Conservation (phyloP, 164 flowering plant genomes). For the Vitis rupestris region DNA sequence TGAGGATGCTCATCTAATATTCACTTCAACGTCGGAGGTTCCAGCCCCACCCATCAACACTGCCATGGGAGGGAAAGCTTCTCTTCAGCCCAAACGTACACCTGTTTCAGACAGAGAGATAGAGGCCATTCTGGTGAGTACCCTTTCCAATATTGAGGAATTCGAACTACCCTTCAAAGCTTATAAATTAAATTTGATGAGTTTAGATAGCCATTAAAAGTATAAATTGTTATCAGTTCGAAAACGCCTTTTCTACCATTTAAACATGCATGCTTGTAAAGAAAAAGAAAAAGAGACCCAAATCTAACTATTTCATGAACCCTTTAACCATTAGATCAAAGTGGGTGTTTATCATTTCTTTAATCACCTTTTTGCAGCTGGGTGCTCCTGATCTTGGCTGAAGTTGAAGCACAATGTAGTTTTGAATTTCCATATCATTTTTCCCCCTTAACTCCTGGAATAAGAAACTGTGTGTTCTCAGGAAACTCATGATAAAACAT, state of each 20-base stretch:
- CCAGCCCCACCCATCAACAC: conserved; percentile 32
- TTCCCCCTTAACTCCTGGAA: background rate
- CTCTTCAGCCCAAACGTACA: conserved; percentile 51
- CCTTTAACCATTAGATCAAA: too few relatives aligned
- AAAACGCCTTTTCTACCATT: too few relatives aligned
- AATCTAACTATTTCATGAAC: too few relatives aligned
- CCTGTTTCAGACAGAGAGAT: conserved; percentile 45
- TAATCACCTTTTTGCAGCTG: conserved; percentile 18
- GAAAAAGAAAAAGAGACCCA: too few relatives aligned
- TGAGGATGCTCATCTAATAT: background rate
- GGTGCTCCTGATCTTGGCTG: conserved; percentile 15
- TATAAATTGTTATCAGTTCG: too few relatives aligned
- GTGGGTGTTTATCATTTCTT: too few relatives aligned
- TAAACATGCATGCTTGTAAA: too few relatives aligned
- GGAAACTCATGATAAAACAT: too few relatives aligned
- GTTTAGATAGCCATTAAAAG: too few relatives aligned
- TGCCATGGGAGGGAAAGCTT: conserved; percentile 43
- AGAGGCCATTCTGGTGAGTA: conserved; percentile 46
- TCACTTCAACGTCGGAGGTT: conserved; percentile 24
- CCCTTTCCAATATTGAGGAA: background rate
- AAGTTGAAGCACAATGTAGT: background rate
- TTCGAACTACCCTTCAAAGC: background rate
- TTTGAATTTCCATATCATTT: background rate
- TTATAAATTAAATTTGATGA: too few relatives aligned
- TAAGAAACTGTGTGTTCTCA: background rate